Conservation (phyloP, 257 asterid species). For the Solanum okadae region DNA sequence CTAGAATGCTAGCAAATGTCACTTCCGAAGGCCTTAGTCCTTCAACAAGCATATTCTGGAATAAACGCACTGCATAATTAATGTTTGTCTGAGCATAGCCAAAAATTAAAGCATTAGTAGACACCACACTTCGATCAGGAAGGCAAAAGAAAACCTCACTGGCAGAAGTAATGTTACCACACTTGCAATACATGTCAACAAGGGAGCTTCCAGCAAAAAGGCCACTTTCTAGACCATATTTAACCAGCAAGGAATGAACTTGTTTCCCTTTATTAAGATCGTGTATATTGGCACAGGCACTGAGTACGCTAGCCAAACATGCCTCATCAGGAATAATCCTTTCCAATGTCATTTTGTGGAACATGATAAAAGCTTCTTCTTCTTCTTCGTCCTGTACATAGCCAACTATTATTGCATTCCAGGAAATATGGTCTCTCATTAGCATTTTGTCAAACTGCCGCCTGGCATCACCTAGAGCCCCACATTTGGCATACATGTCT, state of each 20-base stretch:
- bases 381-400: constrained; percentile 67
- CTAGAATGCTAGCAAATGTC: constrained; percentile 81
- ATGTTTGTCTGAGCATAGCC: constrained; percentile 49
- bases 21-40: constrained; percentile 74
- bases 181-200: constrained; percentile 85
- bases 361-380: constrained; percentile 54
- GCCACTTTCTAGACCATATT: constrained; percentile 60
- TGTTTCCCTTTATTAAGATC: constrained; percentile 58
- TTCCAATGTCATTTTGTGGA: constrained; percentile 45
- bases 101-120: constrained; percentile 64
- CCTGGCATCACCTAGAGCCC: constrained; percentile 48
- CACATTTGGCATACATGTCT: constrained; percentile 89
- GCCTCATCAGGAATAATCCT: constrained; percentile 75
- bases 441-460: constrained; percentile 47
- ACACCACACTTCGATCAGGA: constrained; percentile 53
- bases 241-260: constrained; percentile 55
- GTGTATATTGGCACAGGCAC: constrained; percentile 52
- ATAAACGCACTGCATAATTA: constrained; percentile 28
- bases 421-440: constrained; percentile 61
- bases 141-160: constrained; percentile 44
- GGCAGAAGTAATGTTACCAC: constrained; percentile 51
- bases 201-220: constrained; percentile 79
- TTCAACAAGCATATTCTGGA: constrained; percentile 42
- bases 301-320: constrained; percentile 70
- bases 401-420: constrained; percentile 88